These are phyloP conservation scores for Periconia sp. DNA, from an alignment of 2,329 filamentous ascomycete genomes.

Conservation along the genomic window DNA sequence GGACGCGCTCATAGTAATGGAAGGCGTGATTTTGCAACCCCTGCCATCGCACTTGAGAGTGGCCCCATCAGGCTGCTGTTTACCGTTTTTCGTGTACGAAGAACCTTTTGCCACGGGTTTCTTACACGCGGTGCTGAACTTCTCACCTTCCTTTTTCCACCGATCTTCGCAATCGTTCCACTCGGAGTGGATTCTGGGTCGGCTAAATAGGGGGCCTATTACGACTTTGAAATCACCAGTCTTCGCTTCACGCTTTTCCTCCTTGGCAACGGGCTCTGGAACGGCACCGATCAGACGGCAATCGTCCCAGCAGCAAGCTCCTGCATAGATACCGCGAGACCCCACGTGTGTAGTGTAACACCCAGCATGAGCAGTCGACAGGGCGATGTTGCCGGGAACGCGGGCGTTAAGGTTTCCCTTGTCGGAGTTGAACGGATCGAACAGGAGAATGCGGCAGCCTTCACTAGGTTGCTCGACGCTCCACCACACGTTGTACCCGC, in stretches of 20 bases:
- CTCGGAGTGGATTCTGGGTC: too few species aligned
- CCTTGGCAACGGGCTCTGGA: not conserved
- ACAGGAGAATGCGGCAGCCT: not conserved
- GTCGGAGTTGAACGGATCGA: not conserved
- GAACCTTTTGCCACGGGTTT: not conserved
- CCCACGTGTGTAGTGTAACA: constrained; percentile 7
- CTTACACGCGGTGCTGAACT: constrained; percentile 1
- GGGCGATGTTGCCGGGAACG: not conserved
- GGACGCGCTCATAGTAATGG: constrained; percentile 1
- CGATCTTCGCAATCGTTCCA: too few species aligned
- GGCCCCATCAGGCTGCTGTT: constrained; percentile 1
- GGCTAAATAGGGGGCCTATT: too few species aligned
- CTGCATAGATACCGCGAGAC: constrained; percentile 4
- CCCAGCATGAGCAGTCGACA: not conserved
- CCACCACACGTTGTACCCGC: not conserved
- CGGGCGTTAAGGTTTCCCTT: not conserved
- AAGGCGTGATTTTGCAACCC: not conserved
- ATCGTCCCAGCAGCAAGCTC: constrained; percentile 5
- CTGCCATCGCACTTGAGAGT: constrained; percentile 1
- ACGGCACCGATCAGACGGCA: constrained; percentile 1
- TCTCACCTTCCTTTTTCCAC: too few species aligned
- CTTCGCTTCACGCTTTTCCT: not conserved
- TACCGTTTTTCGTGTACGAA: constrained; percentile 5
- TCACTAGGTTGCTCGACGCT: not conserved
- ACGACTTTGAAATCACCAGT: not conserved